A percentile compares a stretch with the other conserved stretches of the same genome.
Evolutionary conservation across 139 green algal species (phyloP).

Genomic region (Tetraselmis striata): DNA sequence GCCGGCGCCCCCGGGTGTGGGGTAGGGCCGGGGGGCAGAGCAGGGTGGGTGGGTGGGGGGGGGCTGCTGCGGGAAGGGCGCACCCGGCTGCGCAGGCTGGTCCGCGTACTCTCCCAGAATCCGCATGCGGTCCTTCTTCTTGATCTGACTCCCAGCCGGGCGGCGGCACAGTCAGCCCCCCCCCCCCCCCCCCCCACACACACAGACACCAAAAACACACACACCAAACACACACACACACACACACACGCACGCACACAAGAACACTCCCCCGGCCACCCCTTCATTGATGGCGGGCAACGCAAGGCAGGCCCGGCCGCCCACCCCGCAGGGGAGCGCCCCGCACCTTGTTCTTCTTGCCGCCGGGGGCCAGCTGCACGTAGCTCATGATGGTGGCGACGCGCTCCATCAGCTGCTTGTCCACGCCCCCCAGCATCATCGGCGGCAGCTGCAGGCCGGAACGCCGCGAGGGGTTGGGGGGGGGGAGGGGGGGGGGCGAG

Average conservation of each 20-base stretch:
- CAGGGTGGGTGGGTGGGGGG: too few relatives aligned
- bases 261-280: too few relatives aligned
- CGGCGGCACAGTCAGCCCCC: too few relatives aligned
- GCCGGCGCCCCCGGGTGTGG: too few relatives aligned
- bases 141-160: slow-evolving; percentile 18
- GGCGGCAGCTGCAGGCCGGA: slow-evolving; percentile 24
- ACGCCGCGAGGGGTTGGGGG: too few relatives aligned
- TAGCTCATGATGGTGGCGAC: slow-evolving; percentile 86
- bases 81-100: slow-evolving; percentile 23
- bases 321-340: too few relatives aligned
- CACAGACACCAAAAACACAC: background rate
- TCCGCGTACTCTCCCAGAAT: slow-evolving; percentile 25
- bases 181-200: too few relatives aligned
- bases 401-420: slow-evolving; percentile 62
- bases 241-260: background rate
- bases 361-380: slow-evolving; percentile 38
- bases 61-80: too few relatives aligned
- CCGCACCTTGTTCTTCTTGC: slow-evolving; percentile 45
- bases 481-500: too few relatives aligned
- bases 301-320: too few relatives aligned
- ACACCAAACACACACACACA: background rate
- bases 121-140: slow-evolving; percentile 52
- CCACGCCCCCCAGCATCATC: slow-evolving; percentile 34
- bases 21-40: too few relatives aligned
- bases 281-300: too few relatives aligned